phyloP scores from a whole-genome alignment of 176 grass and related monocot species.

The Ensete ventricosum region DNA sequence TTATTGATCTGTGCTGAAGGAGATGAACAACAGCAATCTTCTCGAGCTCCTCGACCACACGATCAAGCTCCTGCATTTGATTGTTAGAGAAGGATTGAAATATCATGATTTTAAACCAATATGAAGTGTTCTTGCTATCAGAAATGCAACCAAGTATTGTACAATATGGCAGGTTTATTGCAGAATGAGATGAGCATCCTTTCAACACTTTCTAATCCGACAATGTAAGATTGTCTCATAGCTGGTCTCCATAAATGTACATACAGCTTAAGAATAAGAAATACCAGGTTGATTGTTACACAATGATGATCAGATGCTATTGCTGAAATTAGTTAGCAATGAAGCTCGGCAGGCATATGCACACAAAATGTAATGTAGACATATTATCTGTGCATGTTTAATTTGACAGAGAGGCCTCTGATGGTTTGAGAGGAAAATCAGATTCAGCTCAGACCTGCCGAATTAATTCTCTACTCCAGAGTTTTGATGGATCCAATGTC shows the following conservation, averaged over 20 bases:
- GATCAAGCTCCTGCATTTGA: constrained; percentile 60
- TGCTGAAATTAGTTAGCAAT: no score
- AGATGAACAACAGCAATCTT: constrained; percentile 85
- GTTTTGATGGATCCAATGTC: constrained; percentile 78
- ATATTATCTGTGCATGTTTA: no score
- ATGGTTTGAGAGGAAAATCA: background rate
- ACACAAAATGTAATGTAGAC: background rate
- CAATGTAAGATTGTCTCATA: no score
- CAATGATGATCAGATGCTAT: no score
- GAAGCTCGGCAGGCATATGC: background rate
- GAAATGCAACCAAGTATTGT: background rate
- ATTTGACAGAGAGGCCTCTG: background rate
- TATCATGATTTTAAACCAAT: background rate
- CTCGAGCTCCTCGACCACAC: constrained; percentile 81
- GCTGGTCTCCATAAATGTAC: no score
- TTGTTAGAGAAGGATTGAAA: background rate
- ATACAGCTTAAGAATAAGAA: no score
- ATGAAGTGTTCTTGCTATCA: background rate
- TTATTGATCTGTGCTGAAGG: constrained; percentile 85
- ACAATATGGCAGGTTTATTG: background rate
- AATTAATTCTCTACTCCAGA: constrained; percentile 77
- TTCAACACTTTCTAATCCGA: no score
- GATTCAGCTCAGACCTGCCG: constrained; percentile 34
- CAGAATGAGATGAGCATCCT: no score
- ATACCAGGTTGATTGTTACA: no score